phyloP scores from a whole-genome alignment of 129 eudicot species.

The Erigeron canadensis region DNA sequence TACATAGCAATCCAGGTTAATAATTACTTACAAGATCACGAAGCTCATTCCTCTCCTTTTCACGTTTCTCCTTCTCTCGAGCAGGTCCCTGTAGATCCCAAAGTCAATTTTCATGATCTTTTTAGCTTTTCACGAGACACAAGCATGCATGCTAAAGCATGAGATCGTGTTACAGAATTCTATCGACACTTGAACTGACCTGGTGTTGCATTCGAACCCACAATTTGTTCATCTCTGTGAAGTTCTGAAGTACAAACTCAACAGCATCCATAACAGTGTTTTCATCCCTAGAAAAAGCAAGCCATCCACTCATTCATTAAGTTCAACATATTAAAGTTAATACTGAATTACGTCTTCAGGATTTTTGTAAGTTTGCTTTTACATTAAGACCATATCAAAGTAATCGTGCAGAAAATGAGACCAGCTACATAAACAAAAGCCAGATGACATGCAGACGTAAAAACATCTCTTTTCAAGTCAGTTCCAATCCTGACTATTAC shows the following conservation, averaged over 20 bases:
- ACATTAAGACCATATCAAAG: neutral
- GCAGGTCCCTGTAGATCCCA: conserved; percentile 88
- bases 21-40: conserved; percentile 85
- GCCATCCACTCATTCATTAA: conserved; percentile 27
- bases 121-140: conserved; percentile 28
- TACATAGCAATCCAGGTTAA: conserved; percentile 20
- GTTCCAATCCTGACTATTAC: conserved; percentile 18
- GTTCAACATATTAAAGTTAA: conserved; percentile 15
- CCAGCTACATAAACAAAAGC: conserved; percentile 15
- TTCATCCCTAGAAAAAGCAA: conserved; percentile 61
- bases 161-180: conserved; percentile 27
- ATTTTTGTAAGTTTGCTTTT: conserved; percentile 11
- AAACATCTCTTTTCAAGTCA: neutral
- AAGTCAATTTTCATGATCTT: conserved; percentile 44
- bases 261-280: conserved; percentile 92
- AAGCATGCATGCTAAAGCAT: conserved; percentile 23
- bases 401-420: neutral
- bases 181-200: conserved; percentile 53
- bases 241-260: conserved; percentile 94
- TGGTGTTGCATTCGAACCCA: conserved; percentile 99
- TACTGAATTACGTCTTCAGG: conserved; percentile 14
- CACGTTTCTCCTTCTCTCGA: conserved; percentile 90
- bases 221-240: conserved; percentile 95
- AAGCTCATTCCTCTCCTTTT: conserved; percentile 95
- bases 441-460: conserved; percentile 14